These are phyloP conservation scores for Eimeria falciformis DNA, from an alignment of 169 alveolate genomes.

Conservation along the genomic window DNA sequence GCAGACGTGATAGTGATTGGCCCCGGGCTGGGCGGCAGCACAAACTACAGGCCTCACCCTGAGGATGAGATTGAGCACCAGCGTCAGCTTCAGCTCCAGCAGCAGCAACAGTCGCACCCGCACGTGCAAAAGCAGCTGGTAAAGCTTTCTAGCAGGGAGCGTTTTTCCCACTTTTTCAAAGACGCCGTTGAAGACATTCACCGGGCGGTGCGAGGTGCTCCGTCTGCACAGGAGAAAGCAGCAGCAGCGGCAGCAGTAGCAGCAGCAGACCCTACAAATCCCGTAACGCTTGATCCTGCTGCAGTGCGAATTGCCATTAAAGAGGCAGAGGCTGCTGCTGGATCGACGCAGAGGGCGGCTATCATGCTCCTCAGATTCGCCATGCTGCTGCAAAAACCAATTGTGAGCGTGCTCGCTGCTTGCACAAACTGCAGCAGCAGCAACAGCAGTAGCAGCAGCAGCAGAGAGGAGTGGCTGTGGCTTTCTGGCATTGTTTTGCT, in stretches of 20 bases:
- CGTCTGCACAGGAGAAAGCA: slow-evolving; percentile 14
- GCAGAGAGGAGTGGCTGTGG: not conserved
- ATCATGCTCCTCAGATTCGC: slow-evolving; percentile 7
- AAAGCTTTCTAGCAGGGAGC: slow-evolving; percentile 7
- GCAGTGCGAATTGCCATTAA: not conserved
- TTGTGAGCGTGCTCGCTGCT: slow-evolving; percentile 8
- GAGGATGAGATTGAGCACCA: slow-evolving; percentile 6
- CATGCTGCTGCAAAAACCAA: not conserved
- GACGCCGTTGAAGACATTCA: slow-evolving; percentile 28
- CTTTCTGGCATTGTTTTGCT: not conserved
- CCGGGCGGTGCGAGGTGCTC: not conserved
- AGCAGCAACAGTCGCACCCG: not conserved
- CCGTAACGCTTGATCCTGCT: slow-evolving; percentile 2
- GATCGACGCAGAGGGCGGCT: slow-evolving; percentile 12
- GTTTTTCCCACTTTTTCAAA: not conserved
- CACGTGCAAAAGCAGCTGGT: not conserved
- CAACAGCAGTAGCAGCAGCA: slow-evolving; percentile 9
- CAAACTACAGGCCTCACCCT: slow-evolving; percentile 61
- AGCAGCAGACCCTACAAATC: slow-evolving; percentile 28
- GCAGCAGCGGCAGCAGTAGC: slow-evolving; percentile 35
- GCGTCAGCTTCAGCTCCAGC: slow-evolving; percentile 23
- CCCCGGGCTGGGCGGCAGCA: slow-evolving; percentile 92
- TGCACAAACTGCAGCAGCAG: not conserved
- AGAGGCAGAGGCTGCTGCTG: slow-evolving; percentile 50
- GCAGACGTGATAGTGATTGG: slow-evolving; percentile 87